phyloP scores from a whole-genome alignment of 345 rosid genomes.

The Abelmoschus esculentus region DNA sequence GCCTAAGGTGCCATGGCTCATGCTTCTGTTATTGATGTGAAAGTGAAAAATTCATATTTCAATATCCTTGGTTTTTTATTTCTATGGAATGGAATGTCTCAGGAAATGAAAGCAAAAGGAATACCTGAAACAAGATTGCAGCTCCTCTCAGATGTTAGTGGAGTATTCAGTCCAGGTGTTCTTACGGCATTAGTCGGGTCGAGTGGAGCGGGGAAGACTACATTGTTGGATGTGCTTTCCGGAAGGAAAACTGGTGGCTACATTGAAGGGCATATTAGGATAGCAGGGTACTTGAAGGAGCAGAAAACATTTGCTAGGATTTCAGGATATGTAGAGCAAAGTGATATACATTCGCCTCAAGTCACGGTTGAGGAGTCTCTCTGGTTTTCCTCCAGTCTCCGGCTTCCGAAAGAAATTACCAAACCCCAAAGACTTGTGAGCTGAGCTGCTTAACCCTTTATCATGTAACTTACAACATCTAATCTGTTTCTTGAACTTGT shows the following conservation, averaged over 20 bases:
- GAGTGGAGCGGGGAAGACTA: constrained; percentile 96
- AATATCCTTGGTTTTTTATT: neutral
- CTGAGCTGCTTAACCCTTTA: constrained; percentile 18
- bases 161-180: constrained; percentile 90
- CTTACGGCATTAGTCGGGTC: constrained; percentile 95
- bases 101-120: constrained; percentile 77
- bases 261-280: constrained; percentile 72
- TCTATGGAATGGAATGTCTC: constrained; percentile 6
- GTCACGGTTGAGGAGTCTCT: constrained; percentile 91
- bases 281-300: constrained; percentile 73
- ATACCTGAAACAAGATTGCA: constrained; percentile 63
- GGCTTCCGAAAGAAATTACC: constrained; percentile 71
- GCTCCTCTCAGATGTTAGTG: constrained; percentile 61
- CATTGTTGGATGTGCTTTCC: constrained; percentile 94
- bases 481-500: constrained; percentile 7
- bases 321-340: constrained; percentile 95
- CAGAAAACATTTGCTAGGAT: constrained; percentile 83
- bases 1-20: constrained; percentile 49
- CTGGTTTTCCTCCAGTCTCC: constrained; percentile 73
- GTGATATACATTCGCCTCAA: constrained; percentile 96
- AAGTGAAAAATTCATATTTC: neutral
- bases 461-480: neutral
- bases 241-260: constrained; percentile 96
- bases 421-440: constrained; percentile 54
- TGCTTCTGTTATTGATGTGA: neutral